These are phyloP conservation scores for Cercis canadensis DNA, from an alignment of 306 rosid genomes.

Conservation along the genomic window DNA sequence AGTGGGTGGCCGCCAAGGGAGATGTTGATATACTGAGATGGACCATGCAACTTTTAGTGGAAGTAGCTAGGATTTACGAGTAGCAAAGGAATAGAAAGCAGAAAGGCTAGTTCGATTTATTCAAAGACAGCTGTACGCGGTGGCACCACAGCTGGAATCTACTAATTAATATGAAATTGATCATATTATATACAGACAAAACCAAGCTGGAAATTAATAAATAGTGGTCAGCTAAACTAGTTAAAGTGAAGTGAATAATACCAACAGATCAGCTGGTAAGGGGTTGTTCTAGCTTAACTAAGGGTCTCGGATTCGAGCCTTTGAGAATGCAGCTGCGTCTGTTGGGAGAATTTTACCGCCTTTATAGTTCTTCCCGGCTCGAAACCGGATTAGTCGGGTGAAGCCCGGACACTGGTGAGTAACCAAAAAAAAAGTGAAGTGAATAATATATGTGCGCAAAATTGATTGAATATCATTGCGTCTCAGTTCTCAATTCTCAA, in stretches of 20 bases:
- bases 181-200: slow-evolving; percentile 1
- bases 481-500: neutral
- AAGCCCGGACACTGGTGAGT: too few species aligned
- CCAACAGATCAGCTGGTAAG: too few species aligned
- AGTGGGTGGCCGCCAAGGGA: slow-evolving; percentile 34
- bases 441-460: neutral
- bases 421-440: neutral
- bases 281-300: too few species aligned
- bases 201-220: neutral
- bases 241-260: neutral
- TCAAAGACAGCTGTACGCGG: slow-evolving; percentile 37
- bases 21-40: too few species aligned
- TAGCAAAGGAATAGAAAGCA: neutral
- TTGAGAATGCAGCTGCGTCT: too few species aligned
- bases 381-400: too few species aligned
- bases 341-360: too few species aligned
- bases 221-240: neutral
- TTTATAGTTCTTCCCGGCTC: too few species aligned
- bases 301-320: too few species aligned
- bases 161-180: slow-evolving; percentile 7
- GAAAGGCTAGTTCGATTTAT: neutral
- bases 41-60: too few species aligned
- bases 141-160: slow-evolving; percentile 49
- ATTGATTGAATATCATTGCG: neutral
- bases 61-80: too few species aligned